phyloP scores from a whole-genome alignment of 2,329 filamentous ascomycete genomes.

The Hymenoscyphus fructigenus region DNA sequence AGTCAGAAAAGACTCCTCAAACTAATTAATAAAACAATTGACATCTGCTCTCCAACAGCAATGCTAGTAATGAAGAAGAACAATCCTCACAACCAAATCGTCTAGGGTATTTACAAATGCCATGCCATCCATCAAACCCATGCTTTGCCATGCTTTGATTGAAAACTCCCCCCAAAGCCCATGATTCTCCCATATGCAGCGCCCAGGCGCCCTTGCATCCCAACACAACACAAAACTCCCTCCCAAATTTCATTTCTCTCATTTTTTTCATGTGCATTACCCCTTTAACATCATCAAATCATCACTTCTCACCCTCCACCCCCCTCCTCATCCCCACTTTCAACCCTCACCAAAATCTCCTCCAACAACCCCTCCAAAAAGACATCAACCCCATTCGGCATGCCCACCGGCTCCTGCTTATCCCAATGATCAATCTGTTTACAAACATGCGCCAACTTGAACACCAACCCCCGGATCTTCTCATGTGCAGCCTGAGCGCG shows the following conservation, averaged over 20 bases:
- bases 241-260: not conserved
- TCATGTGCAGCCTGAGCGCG: slow-evolving; percentile 75
- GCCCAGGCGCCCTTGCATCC: no score
- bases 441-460: slow-evolving; percentile 79
- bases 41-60: no score
- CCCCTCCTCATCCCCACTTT: slow-evolving; percentile 63
- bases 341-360: slow-evolving; percentile 88
- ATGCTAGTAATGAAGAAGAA: not conserved
- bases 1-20: no score
- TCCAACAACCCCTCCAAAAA: slow-evolving; percentile 92
- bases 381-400: slow-evolving; percentile 86
- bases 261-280: not conserved
- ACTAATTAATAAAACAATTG: no score
- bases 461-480: slow-evolving; percentile 75
- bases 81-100: not conserved
- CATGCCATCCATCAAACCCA: not conserved
- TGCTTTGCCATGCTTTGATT: not conserved
- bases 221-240: no score
- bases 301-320: slow-evolving; percentile 26
- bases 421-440: slow-evolving; percentile 90
- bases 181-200: no score
- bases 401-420: slow-evolving; percentile 81
- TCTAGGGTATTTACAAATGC: not conserved
- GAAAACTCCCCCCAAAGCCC: not conserved
- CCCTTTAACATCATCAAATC: not conserved